Evolutionary conservation across 495 filamentous ascomycete species (phyloP).

Genomic region (Penicillium chermesinum): DNA sequence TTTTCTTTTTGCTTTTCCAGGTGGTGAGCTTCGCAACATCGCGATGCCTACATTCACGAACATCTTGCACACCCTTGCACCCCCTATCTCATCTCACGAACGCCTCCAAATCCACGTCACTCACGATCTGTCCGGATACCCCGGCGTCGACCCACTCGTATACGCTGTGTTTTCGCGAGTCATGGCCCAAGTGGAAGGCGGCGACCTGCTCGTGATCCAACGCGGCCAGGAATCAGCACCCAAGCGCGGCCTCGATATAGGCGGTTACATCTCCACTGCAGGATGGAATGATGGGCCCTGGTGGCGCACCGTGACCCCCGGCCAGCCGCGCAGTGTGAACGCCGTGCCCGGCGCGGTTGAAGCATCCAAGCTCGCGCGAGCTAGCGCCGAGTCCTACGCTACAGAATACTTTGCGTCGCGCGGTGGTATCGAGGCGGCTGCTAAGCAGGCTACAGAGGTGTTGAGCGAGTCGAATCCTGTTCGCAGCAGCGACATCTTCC

Average conservation of each 20-base stretch:
- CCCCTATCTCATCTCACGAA: constrained; percentile 95
- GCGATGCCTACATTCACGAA: constrained; percentile 93
- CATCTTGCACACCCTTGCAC: constrained; percentile 89
- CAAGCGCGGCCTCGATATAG: constrained; percentile 54
- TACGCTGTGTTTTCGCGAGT: constrained; percentile 91
- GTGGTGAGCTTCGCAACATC: constrained; percentile 81
- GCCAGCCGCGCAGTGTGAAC: constrained; percentile 67
- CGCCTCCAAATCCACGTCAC: constrained; percentile 97
- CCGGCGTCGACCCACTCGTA: constrained; percentile 87
- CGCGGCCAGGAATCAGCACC: constrained; percentile 79
- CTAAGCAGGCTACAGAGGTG: constrained; percentile 66
- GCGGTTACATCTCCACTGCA: constrained; percentile 49
- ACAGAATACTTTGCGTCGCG: constrained; percentile 70
- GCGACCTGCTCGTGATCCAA: constrained; percentile 94
- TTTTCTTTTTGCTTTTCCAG: constrained; percentile 37
- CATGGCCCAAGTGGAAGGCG: constrained; percentile 97
- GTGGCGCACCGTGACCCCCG: constrained; percentile 70
- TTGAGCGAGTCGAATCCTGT: constrained; percentile 82
- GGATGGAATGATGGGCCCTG: constrained; percentile 89
- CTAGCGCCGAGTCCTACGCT: constrained; percentile 81
- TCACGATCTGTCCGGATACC: constrained; percentile 90
- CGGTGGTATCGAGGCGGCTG: constrained; percentile 76
- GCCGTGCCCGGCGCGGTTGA: constrained; percentile 74
- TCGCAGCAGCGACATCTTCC: constrained; percentile 88
- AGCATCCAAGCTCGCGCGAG: constrained; percentile 83